These are phyloP conservation scores for Papilionanthe hybrid DNA, from an alignment of 116 monocot genomes.

Conservation along the genomic window DNA sequence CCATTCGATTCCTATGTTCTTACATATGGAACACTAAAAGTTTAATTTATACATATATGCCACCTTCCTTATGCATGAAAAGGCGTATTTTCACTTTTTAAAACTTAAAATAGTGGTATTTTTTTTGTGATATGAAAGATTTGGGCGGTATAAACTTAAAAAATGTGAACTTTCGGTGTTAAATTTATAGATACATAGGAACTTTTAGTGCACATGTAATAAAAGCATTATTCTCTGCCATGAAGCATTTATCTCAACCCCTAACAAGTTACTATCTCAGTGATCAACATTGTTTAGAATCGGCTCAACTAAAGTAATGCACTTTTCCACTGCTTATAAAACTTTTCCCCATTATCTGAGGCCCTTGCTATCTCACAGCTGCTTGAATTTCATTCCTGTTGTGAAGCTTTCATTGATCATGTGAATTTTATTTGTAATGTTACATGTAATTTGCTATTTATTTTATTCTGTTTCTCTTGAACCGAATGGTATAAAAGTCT, in stretches of 20 bases:
- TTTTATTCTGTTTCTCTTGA: neutral
- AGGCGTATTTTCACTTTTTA: no score
- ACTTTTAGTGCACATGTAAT: neutral
- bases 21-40: no score
- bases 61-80: no score
- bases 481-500: neutral
- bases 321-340: neutral
- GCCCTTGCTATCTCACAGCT: neutral
- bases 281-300: neutral
- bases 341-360: neutral
- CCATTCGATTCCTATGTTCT: no score
- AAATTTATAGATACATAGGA: neutral
- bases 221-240: neutral
- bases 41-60: no score
- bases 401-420: neutral
- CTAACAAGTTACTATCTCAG: neutral
- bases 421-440: neutral
- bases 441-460: neutral
- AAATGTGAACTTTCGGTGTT: no score
- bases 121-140: no score
- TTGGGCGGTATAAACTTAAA: no score
- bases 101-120: no score
- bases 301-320: neutral
- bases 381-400: neutral
- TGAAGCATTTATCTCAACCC: neutral